Evolutionary conservation across 306 rosid genomes (phyloP), one percentile per base, ranked within the genome.

Genomic region (Ochetophila trinervis): DNA sequence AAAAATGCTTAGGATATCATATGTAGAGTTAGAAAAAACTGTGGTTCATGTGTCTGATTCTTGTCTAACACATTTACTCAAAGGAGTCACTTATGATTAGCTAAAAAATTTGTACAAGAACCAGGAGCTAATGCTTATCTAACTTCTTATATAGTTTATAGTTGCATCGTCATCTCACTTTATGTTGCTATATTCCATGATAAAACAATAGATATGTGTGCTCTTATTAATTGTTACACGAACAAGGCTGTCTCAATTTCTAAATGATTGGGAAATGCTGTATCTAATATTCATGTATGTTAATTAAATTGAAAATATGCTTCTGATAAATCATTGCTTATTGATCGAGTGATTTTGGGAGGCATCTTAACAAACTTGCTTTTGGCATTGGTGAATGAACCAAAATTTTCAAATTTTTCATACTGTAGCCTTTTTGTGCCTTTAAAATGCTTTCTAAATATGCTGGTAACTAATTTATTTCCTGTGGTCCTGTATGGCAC

Each of bases 321-420:
- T 27, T 27, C 32, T 27, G 32, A 4, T 2, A 42, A 44, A 8
- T 62, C 17, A 22, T 4, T 22, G 53, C 37, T 22, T 22, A 15
- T 62, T 20, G 22, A 62, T 44, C 4, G 15, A 27, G 32, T 27
- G 32, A 27, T 27, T 27, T 27, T 27, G 27, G 16, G 22, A 13
- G 6, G 53, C 13, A 44, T 8, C 34, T 61, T 42, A 19, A 22
- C 21, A 20, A 15, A 44, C 66, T 42, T 44, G 32, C 50, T 73
- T 21, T 34, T 27, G 24, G 1, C 56, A 59, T 30, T 1, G 16
- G 60, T 52, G 52, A 62, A 24, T 59, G 40, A 35, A 17, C 75
- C 63, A 37, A 49, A 71, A 60, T 56, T 72, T 22, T 69, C 57
- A 9, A 27, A 57, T 19, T 40, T 27, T 57, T 57, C 19, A 0